A percentile compares a stretch with the other conserved stretches of the same genome.
Evolutionary conservation across 139 green algal genomes (phyloP).

Genomic region (Picochlorum sp.): DNA sequence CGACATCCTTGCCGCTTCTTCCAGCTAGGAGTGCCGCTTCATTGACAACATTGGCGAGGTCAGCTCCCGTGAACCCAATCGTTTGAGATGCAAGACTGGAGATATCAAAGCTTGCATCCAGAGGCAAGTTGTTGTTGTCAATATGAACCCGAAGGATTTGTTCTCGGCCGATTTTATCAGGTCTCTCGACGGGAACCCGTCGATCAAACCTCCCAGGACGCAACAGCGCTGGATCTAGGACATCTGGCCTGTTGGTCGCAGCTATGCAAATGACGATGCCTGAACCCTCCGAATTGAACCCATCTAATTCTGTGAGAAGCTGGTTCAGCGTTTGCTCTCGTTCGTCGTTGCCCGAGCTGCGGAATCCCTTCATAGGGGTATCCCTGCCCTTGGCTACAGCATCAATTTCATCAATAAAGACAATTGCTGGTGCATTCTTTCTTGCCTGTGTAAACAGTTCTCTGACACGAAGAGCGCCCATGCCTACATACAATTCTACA

Average conservation of each 20-base stretch:
- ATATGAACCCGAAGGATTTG: conserved; percentile 67
- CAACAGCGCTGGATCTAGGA: conserved; percentile 76
- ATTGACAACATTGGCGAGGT: conserved; percentile 83
- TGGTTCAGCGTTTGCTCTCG: conserved; percentile 90
- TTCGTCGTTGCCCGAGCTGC: conserved; percentile 70
- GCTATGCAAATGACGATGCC: conserved; percentile 73
- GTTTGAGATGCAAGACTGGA: conserved; percentile 31
- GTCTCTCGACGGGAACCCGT: conserved; percentile 63
- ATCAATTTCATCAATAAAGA: conserved; percentile 94
- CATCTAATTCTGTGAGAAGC: conserved; percentile 82
- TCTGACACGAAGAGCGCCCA: conserved; percentile 75
- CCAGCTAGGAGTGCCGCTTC: conserved; percentile 72
- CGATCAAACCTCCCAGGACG: conserved; percentile 77
- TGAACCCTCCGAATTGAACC: conserved; percentile 53
- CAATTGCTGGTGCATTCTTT: conserved; percentile 76
- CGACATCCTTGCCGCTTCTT: background rate
- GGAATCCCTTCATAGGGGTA: conserved; percentile 38
- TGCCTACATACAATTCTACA: conserved; percentile 91
- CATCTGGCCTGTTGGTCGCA: conserved; percentile 81
- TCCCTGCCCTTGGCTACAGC: conserved; percentile 67
- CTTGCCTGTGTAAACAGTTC: conserved; percentile 67
- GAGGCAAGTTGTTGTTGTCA: conserved; percentile 50
- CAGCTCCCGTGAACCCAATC: conserved; percentile 77
- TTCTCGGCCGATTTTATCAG: conserved; percentile 55
- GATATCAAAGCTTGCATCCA: conserved; percentile 62